These are phyloP conservation scores for Sporothrix dimorphospora DNA, from an alignment of 2,329 filamentous ascomycete genomes.

Conservation along the genomic window DNA sequence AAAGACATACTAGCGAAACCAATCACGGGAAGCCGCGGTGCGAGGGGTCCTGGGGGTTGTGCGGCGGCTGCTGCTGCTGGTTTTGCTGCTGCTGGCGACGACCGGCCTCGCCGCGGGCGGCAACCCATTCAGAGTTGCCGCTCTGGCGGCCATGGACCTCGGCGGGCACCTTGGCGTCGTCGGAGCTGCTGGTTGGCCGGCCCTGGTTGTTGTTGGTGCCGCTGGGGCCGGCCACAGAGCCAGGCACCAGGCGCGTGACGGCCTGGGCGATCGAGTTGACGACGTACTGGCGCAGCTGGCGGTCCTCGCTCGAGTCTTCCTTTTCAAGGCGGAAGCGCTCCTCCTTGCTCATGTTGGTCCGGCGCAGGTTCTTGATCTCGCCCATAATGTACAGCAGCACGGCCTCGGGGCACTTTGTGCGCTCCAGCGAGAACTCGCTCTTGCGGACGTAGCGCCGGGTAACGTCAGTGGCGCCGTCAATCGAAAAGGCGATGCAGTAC, in stretches of 20 bases:
- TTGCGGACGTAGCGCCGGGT: conserved; percentile 72
- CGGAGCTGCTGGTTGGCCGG: conserved; percentile 41
- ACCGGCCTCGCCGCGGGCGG: conserved; percentile 44
- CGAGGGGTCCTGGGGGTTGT: conserved; percentile 34
- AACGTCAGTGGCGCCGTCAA: conserved; percentile 74
- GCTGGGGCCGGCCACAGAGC: conserved; percentile 39
- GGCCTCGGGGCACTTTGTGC: conserved; percentile 81
- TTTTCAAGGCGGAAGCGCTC: conserved; percentile 80
- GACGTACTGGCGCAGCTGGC: conserved; percentile 73
- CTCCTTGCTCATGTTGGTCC: conserved; percentile 82
- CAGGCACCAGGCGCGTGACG: conserved; percentile 68
- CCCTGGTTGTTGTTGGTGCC: conserved; percentile 32
- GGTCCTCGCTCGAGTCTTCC: conserved; percentile 75
- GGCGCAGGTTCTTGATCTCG: conserved; percentile 84
- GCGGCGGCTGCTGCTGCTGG: conserved; percentile 32
- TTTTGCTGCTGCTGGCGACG: conserved; percentile 34
- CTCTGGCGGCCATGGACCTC: conserved; percentile 56
- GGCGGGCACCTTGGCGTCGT: conserved; percentile 63
- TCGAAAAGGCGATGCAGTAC: conserved; percentile 95
- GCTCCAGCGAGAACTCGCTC: conserved; percentile 70
- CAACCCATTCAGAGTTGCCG: conserved; percentile 44
- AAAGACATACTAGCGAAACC: not conserved
- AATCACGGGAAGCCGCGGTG: conserved; percentile 33
- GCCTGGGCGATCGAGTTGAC: conserved; percentile 74
- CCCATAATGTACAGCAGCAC: conserved; percentile 89